A percentile compares a stretch with the other conserved stretches of the same genome.
phyloP scores from a whole-genome alignment of 352 stramenopile species.

The Phytophthora colocasiae region DNA sequence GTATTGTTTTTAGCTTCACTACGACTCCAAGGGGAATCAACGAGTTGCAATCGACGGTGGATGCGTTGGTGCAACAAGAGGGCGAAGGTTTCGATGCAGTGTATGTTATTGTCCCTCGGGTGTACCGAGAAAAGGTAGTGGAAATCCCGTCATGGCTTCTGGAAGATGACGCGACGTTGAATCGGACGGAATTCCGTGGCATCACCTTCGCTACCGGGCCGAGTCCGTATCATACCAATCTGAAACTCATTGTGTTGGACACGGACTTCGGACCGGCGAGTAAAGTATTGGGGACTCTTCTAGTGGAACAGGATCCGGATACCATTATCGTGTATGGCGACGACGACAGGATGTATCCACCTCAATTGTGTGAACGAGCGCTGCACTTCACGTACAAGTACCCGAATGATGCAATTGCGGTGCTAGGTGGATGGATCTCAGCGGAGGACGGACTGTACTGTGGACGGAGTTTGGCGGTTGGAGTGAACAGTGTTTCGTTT shows the following conservation, averaged over 20 bases:
- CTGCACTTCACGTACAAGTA: constrained; percentile 59
- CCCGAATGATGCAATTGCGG: constrained; percentile 51
- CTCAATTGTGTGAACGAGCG: constrained; percentile 46
- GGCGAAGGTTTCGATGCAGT: constrained; percentile 50
- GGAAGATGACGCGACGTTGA: constrained; percentile 15
- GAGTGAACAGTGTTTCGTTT: constrained; percentile 61
- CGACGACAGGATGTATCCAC: constrained; percentile 52
- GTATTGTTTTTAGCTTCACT: constrained; percentile 69
- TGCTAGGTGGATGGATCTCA: constrained; percentile 60
- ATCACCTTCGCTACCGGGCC: constrained; percentile 41
- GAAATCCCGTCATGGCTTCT: constrained; percentile 54
- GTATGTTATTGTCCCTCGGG: constrained; percentile 56
- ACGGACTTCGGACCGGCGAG: constrained; percentile 62
- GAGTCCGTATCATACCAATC: constrained; percentile 47
- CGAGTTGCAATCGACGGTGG: constrained; percentile 46
- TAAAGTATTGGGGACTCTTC: constrained; percentile 57
- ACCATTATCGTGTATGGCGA: constrained; percentile 71
- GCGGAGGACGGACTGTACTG: constrained; percentile 59
- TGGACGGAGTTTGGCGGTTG: constrained; percentile 53
- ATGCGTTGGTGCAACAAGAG: constrained; percentile 49
- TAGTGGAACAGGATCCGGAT: constrained; percentile 63
- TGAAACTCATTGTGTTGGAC: constrained; percentile 51
- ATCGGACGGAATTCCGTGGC: constrained; percentile 36
- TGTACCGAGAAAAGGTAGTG: constrained; percentile 46
- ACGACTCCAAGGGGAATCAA: constrained; percentile 46